phyloP scores from a whole-genome alignment of 176 grass and related monocot species.

The Dactylis glomerata region DNA sequence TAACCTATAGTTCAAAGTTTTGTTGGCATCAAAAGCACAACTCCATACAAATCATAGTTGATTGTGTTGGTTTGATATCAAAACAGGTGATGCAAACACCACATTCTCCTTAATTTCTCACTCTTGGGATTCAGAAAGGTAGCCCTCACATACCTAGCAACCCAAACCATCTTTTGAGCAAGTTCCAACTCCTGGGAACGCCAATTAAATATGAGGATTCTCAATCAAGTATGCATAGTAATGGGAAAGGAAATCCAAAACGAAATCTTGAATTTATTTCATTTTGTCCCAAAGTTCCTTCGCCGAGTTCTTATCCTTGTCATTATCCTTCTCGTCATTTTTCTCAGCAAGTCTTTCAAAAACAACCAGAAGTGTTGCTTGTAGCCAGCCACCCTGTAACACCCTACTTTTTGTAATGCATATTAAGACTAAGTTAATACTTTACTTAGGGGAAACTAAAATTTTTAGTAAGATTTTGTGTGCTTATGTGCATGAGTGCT shows the following conservation, averaged over 20 bases:
- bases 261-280: background rate
- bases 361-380: no score
- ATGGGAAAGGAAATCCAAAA: background rate
- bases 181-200: background rate
- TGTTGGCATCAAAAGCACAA: background rate
- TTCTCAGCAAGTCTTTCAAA: no score
- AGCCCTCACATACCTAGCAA: background rate
- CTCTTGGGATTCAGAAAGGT: background rate
- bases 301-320: no score
- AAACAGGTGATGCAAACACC: background rate
- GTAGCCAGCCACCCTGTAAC: no score
- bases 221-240: background rate
- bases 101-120: background rate
- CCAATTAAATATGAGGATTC: background rate
- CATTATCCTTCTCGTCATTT: no score
- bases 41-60: background rate
- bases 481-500: no score
- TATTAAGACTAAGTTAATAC: no score
- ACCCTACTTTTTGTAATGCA: no score
- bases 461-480: no score
- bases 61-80: background rate
- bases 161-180: background rate
- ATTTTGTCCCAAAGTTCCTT: background rate
- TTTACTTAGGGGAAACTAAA: no score
- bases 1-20: background rate